Evolutionary conservation across 1,139 yeast species (phyloP), one percentile per base, ranked within the genome.

Genomic region (Spathaspora sp.): DNA sequence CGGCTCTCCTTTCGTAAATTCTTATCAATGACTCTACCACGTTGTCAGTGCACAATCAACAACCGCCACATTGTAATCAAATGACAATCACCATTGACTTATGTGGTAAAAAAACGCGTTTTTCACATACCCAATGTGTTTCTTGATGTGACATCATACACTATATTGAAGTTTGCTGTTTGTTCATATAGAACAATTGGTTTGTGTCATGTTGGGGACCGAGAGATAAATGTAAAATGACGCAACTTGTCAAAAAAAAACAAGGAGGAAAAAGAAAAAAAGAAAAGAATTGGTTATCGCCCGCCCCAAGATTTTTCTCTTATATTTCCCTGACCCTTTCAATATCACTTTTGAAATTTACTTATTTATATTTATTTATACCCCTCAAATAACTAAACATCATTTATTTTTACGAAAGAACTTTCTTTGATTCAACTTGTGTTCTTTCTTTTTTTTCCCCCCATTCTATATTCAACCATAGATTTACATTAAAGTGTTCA

Each of bases 261-360:
- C n/a, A n/a, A n/a, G n/a, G n/a, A n/a, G n/a, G n/a, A n/a, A n/a
- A n/a, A n/a, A n/a, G n/a, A n/a, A n/a, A 33, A 33, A 33, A 15
- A 4, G 15, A 4, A 15, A 33, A 15, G 16, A 33, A 27, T 27
- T 33, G 37, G 37, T 33, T 33, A 11, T 33, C 16, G 37, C 37
- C 37, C 37, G 37, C 37, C 37, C 37, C 4, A 27, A n/a, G n/a
- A n/a, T n/a, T n/a, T 27, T 31, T 33, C 37, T 33, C 37, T 33
- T 33, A 33, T 15, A 7, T n/a, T n/a, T n/a, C n/a, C 18, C 16
- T 33, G 16, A 15, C 20, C 20, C 9, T 6, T 33, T 15, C 37
- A 15, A 33, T 7, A 7, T 7, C 20, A 18, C 37, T 13, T 33
- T 33, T 33, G 37, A 15, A 27, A 27, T 27, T 27, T 25, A 6